Percentiles rank a stretch among this genome's conserved stretches.
phyloP scores from a whole-genome alignment of 2,329 filamentous ascomycete species.

The Pyrenophora tritici-repentis region DNA sequence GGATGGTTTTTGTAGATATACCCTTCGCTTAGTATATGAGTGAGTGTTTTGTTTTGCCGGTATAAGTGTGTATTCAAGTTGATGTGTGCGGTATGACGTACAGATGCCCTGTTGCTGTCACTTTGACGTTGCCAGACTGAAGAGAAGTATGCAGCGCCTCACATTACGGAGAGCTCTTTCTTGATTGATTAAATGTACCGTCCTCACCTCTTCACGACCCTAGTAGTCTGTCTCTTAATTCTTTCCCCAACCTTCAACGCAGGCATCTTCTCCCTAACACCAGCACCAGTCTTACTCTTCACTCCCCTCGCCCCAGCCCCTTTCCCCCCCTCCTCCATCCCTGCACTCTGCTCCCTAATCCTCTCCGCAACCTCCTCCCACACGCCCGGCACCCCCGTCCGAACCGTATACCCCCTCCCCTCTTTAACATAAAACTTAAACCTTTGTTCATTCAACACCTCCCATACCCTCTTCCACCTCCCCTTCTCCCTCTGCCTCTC shows the following conservation, averaged over 20 bases:
- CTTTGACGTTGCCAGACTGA: no score
- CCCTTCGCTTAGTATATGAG: not conserved
- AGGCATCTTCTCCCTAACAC: not conserved
- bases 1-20: not conserved
- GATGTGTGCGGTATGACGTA: no score
- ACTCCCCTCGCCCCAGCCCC: not conserved
- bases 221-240: conserved; percentile 35
- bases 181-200: no score
- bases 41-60: no score
- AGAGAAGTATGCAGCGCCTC: no score
- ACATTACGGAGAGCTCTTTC: no score
- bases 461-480: conserved; percentile 20
- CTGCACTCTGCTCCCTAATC: conserved; percentile 35
- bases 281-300: not conserved
- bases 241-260: conserved; percentile 10
- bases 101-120: no score
- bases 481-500: conserved; percentile 28
- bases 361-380: conserved; percentile 42
- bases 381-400: conserved; percentile 41
- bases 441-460: conserved; percentile 37
- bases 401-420: conserved; percentile 36
- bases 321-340: not conserved
- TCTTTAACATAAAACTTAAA: conserved; percentile 47
- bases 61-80: no score
- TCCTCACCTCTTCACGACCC: conserved; percentile 2